Evolutionary conservation across 164 flowering plant genomes (phyloP).

Genomic region (Vitis labrusca): DNA sequence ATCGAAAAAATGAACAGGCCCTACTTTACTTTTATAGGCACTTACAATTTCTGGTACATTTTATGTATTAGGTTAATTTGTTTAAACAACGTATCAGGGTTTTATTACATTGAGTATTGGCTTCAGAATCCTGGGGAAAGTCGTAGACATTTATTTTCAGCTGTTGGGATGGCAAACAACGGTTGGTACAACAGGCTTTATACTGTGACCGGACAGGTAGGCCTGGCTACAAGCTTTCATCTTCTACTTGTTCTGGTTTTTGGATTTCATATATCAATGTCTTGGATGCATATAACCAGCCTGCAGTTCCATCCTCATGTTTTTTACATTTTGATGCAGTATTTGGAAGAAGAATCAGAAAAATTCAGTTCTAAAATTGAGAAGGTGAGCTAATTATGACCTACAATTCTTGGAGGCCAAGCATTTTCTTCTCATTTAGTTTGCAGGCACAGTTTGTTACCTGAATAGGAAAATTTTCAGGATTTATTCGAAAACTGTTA

Average conservation of each 20-base stretch:
- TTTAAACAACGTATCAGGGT: conserved; percentile 38
- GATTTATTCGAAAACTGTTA: no score
- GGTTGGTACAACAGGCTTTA: conserved; percentile 89
- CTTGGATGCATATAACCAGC: no score
- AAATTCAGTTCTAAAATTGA: conserved; percentile 54
- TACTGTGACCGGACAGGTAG: conserved; percentile 95
- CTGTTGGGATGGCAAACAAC: conserved; percentile 76
- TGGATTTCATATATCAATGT: not conserved
- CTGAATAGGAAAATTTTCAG: not conserved
- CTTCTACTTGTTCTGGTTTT: not conserved
- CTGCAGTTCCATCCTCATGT: not conserved
- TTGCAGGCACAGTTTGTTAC: not conserved
- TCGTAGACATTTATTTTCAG: conserved; percentile 64
- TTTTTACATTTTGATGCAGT: conserved; percentile 36
- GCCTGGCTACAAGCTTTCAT: not conserved
- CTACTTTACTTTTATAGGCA: no score
- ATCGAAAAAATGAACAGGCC: no score
- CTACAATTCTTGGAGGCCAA: not conserved
- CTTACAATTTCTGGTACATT: no score
- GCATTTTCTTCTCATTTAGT: not conserved
- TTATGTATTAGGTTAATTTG: no score
- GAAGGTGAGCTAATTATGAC: conserved; percentile 44
- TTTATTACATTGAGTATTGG: conserved; percentile 86
- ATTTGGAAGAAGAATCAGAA: conserved; percentile 67
- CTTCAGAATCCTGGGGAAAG: conserved; percentile 92